phyloP scores from a whole-genome alignment of 495 filamentous ascomycete species.

The Annulohypoxylon stygium region DNA sequence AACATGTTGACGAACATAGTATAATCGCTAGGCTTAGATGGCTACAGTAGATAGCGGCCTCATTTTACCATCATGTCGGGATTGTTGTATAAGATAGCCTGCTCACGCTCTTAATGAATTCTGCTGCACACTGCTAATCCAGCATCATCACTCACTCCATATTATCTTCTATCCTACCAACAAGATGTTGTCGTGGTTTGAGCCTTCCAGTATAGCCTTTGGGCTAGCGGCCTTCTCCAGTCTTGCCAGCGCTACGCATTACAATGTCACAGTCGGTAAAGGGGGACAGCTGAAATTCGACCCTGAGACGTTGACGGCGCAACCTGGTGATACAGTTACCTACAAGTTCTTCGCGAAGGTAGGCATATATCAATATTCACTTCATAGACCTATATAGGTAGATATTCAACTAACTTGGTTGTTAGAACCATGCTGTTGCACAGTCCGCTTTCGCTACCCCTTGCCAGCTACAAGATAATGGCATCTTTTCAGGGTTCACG shows the following conservation, averaged over 20 bases:
- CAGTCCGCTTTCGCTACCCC: slow-evolving; percentile 70
- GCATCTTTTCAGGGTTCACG: slow-evolving; percentile 66
- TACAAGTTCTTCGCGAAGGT: slow-evolving; percentile 71
- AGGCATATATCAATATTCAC: background rate
- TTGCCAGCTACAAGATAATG: slow-evolving; percentile 64
- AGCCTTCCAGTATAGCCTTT: slow-evolving; percentile 39
- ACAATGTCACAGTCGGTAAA: slow-evolving; percentile 57
- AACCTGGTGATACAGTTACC: slow-evolving; percentile 63
- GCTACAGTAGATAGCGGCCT: background rate
- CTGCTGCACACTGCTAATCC: slow-evolving; percentile 1
- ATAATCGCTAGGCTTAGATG: background rate
- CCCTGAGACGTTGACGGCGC: slow-evolving; percentile 51
- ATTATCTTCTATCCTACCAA: slow-evolving; percentile 11
- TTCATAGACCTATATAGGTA: background rate
- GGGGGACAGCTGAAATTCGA: slow-evolving; percentile 53
- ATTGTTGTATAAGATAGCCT: slow-evolving; percentile 13
- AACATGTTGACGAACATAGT: background rate
- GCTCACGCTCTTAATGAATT: background rate
- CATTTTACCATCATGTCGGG: slow-evolving; percentile 5
- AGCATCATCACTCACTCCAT: slow-evolving; percentile 6
- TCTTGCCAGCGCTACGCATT: slow-evolving; percentile 48
- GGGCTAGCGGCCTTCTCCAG: slow-evolving; percentile 49
- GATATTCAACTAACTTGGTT: slow-evolving; percentile 6
- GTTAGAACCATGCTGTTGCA: slow-evolving; percentile 71
- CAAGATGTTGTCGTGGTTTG: slow-evolving; percentile 50